Evolutionary conservation across 164 flowering plant genomes (phyloP), one percentile per base, ranked within the genome.

Genomic region (Pachysandra terminalis): DNA sequence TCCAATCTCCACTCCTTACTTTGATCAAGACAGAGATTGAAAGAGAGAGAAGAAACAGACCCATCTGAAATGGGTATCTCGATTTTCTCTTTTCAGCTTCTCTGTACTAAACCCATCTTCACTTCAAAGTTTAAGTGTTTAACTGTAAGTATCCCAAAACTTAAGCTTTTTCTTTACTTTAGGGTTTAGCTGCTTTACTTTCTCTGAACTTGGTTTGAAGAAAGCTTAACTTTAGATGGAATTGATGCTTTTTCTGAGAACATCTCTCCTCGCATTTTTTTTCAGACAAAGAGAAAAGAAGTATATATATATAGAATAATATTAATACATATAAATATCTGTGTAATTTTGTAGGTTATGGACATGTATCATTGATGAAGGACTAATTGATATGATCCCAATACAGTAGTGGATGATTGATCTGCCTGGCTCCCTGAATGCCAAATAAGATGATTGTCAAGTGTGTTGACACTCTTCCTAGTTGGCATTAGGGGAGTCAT

Each of bases 361-460:
- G 37, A 32, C 3, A 32, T n/a, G n/a, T n/a, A n/a, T 32, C 37
- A 32, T 7, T 32, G 37, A 32, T 3, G 37, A 32, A 32, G 37
- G 5, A 7, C 37, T 32, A 32, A 7, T 32, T 32, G 37, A 7
- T 7, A 3, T 32, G 5, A 32, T 7, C 37, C 37, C 37, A 32
- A 32, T 7, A 32, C n/a, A n/a, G n/a, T n/a, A n/a, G n/a, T 32
- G 7, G 3, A 32, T 32, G 8, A 52, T 58, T 40, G 78, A 66
- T 77, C 79, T 82, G 82, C 82, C 82, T 82, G 85, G 81, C 82
- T 82, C 85, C 82, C 81, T 79, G 79, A 72, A 82, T 79, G 85
- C 85, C 85, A 81, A 66, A 73, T 77, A 67, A 63, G 82, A 67
- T 68, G 64, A 58, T 54, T 45, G 66, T 69, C 79, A 77, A 64